Evolutionary conservation across 352 stramenopile species (phyloP), one percentile per base, ranked within the genome.

Genomic region (Pythium myriotylum): DNA sequence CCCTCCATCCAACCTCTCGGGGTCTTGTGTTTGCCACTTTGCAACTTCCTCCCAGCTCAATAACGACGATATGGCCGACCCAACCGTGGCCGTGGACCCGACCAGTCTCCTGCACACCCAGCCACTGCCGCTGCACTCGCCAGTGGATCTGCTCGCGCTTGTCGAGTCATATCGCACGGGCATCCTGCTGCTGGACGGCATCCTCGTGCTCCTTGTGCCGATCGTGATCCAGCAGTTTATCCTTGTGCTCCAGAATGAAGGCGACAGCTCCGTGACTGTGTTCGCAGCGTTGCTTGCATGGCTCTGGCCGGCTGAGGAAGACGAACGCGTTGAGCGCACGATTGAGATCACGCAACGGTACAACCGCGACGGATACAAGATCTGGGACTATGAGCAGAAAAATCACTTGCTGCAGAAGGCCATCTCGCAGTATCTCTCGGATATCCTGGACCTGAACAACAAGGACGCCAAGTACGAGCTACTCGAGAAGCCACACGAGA

Each of bases 401-500:
- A 78, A 78, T 56, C 46, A 75, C n/a, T 39, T 75, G 19, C 60
- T 78, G 23, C 70, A 75, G 33, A 78, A 78, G 50, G 66, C 70
- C 19, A 66, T 78, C 32, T 65, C 70, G 17, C 50, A 75, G 19
- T 73, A 78, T 47, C 22, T 78, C 19, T 60, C 55, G 27, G 62
- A 72, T 7, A 26, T 70, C 0, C 40, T 78, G 4, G 45, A 75
- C 37, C 52, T 78, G 19, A 17, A 62, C 24, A 70, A 63, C 37
- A 74, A 75, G 52, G 57, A 67, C 58, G 70, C 65, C 27, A 52
- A 61, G 41, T 78, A 68, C 53, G 70, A 78, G 45, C 56, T 78
- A 32, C 43, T 75, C 2, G 62, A 78, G 35, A 74, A 75, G 51
- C 50, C 63, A 2, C 27, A 52, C 7, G 60, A 57, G 46, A 13